Base-by-base conservation (phyloP, 225 moss, liverwort and hornwort genomes). In the Antitrichia curtipendula region DNA sequence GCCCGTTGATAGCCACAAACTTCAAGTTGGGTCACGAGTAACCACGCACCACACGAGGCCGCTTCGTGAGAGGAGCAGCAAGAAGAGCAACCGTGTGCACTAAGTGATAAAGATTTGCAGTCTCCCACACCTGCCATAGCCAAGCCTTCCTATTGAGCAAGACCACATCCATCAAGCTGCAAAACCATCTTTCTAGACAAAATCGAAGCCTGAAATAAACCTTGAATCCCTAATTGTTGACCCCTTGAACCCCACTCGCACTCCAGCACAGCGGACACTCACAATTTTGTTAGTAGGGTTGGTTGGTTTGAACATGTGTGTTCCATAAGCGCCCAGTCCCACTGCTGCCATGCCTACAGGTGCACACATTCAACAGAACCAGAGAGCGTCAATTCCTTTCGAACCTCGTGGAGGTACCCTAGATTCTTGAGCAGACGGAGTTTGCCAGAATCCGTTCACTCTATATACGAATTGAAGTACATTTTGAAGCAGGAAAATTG, bases 31-130 rank as follows among this genome's bases (percentile, higher is more conserved):
- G 52, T 59, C 16, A 61, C 5, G 53, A 28, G 36, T 53, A 74
- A 81, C 22, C 63, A 81, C 88, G 73, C 82, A 97, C 98, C 90
- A 96, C 90, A 83, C 94, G 91, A 81, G 98, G 98, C 76, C 95
- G 94, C 90, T 96, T 97, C 14, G 95, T 95, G 43, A 95, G 81
- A 34, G 98, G 98, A 29, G 94, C 96, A 50, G 92, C 98, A 70
- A 99, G 95, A 86, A 98, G 91, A 54, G 98, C 98, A 75, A 87
- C 91, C 32, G 98, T 94, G 85, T 98, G 98, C 76, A 93, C 94
- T 71, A 98, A 90, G 90, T 99, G 98, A 93, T 99, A 99, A 49
- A 92, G 82, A 84, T 92, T 99, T 45, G 97, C 98, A 71, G 97
- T 95, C 19, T 90, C 47, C 93, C 93, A 99, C 38, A 99, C 95